Evolutionary conservation across 177 flowering plant species (phyloP).

Genomic region (Vitis hybrid): DNA sequence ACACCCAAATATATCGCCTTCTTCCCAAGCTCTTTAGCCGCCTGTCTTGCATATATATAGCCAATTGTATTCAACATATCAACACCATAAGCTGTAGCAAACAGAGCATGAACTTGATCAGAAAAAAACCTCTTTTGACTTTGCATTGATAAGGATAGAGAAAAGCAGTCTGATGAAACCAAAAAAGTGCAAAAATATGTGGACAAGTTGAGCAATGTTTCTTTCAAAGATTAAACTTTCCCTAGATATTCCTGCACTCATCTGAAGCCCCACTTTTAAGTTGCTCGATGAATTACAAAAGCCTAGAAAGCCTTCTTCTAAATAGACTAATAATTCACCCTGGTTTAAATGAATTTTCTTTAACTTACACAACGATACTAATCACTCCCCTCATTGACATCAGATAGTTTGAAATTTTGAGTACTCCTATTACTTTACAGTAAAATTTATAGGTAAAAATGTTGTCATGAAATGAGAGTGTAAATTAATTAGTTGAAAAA

Average conservation of each 20-base stretch:
- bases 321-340: no score
- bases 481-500: no score
- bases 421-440: not conserved
- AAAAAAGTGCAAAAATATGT: not conserved
- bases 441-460: no score
- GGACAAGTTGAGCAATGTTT: not conserved
- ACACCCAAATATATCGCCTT: conserved; percentile 88
- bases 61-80: conserved; percentile 97
- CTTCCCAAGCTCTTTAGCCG: conserved; percentile 97
- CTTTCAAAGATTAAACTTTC: not conserved
- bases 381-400: no score
- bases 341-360: no score
- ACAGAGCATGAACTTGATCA: conserved; percentile 4
- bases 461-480: no score
- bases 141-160: not conserved
- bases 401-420: not conserved
- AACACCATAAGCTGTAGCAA: conserved; percentile 79
- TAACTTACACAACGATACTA: no score
- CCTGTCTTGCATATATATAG: conserved; percentile 89
- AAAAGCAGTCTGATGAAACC: not conserved
- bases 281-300: no score
- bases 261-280: no score
- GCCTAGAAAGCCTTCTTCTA: no score
- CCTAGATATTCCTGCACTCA: not conserved
- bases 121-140: not conserved